These are phyloP conservation scores for Erythrobasidium hasegawianum DNA, from an alignment of 1,284 basidiomycete species.

Conservation along the genomic window DNA sequence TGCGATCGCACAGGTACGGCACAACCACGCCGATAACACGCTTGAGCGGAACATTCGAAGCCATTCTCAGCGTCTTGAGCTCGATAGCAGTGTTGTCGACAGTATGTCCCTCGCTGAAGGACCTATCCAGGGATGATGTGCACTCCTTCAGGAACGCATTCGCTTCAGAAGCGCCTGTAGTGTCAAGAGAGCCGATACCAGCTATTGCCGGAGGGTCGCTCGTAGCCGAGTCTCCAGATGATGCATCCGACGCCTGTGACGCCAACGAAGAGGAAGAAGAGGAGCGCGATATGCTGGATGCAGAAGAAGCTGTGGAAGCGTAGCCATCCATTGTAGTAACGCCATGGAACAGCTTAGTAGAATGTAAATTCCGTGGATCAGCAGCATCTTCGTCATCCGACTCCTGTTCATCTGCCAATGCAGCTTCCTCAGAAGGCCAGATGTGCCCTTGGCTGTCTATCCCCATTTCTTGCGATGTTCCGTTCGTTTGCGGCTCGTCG, in stretches of 20 bases:
- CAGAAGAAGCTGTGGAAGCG: conserved; percentile 42
- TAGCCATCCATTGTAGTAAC: conserved; percentile 47
- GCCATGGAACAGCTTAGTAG: conserved; percentile 40
- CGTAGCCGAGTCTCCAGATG: conserved; percentile 10
- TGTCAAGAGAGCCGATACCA: conserved; percentile 38
- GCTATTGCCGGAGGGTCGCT: conserved; percentile 39
- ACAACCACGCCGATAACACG: conserved; percentile 75
- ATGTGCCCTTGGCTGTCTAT: conserved; percentile 45
- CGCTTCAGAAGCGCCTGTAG: conserved; percentile 8
- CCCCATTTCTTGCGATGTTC: neutral
- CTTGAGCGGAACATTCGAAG: conserved; percentile 75
- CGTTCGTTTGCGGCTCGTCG: neutral
- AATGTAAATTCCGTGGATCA: conserved; percentile 43
- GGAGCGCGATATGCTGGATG: conserved; percentile 41
- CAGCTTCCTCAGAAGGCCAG: conserved; percentile 50
- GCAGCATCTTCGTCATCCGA: conserved; percentile 43
- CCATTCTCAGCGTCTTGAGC: conserved; percentile 90
- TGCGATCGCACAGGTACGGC: conserved; percentile 64
- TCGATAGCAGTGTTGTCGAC: conserved; percentile 88
- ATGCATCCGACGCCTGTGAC: conserved; percentile 24
- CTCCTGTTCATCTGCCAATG: conserved; percentile 38
- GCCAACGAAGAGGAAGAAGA: conserved; percentile 42
- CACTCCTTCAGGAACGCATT: conserved; percentile 66
- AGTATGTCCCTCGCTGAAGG: conserved; percentile 83
- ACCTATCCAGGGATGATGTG: conserved; percentile 73